Evolutionary conservation across 75 land plant species (phyloP).

Genomic region (Sequoia sempervirens): DNA sequence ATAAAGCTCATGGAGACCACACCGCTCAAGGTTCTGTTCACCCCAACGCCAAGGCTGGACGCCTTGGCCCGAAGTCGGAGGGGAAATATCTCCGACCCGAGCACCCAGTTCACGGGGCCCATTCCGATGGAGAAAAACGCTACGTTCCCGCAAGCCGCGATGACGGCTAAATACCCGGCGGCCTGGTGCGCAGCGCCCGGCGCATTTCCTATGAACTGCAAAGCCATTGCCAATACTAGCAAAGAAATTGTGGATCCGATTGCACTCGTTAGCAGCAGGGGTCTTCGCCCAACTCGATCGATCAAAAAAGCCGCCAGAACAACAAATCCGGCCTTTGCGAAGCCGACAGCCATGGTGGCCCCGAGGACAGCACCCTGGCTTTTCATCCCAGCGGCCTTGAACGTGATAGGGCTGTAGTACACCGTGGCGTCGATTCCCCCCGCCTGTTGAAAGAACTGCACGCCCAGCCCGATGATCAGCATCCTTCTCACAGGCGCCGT

Average conservation of each 20-base stretch:
- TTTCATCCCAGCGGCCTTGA: conserved; percentile 59
- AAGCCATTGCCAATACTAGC: conserved; percentile 38
- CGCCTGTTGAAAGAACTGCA: conserved; percentile 91
- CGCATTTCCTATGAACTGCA: conserved; percentile 27
- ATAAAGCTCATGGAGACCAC: conserved; percentile 75
- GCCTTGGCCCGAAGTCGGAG: conserved; percentile 73
- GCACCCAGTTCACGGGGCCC: conserved; percentile 80
- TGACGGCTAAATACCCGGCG: conserved; percentile 39
- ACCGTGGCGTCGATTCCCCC: conserved; percentile 85
- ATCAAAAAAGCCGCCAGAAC: conserved; percentile 57
- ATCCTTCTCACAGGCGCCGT: conserved; percentile 53
- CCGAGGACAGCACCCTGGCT: conserved; percentile 26
- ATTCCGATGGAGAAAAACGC: conserved; percentile 82
- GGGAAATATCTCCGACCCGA: conserved; percentile 75
- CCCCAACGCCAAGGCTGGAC: conserved; percentile 52
- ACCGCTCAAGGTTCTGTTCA: conserved; percentile 67
- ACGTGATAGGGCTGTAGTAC: conserved; percentile 74
- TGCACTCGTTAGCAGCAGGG: conserved; percentile 59
- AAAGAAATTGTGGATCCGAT: conserved; percentile 57
- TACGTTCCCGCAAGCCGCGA: conserved; percentile 59
- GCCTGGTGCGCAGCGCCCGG: conserved; percentile 12
- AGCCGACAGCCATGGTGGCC: conserved; percentile 68
- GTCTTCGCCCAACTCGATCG: conserved; percentile 71
- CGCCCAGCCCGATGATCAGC: conserved; percentile 60
- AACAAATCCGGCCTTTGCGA: conserved; percentile 61